Evolutionary conservation across 331 rosid genomes (phyloP), one percentile per base, ranked within the genome.

Genomic region (Rosa hybrid): DNA sequence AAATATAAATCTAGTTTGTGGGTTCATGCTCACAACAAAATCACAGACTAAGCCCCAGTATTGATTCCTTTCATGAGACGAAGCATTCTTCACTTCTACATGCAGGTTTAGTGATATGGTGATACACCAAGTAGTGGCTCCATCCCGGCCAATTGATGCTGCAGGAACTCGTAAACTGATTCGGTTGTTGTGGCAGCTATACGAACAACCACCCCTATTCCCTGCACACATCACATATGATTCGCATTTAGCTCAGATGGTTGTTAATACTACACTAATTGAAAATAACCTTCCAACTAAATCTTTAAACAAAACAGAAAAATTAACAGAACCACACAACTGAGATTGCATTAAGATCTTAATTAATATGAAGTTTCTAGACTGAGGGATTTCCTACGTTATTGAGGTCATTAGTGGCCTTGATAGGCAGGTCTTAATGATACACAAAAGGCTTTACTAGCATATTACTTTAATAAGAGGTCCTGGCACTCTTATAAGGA

Each of bases 161-260:
- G 90, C 68, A 95, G 90, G 85, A 95, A 95, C 73, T 74, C 71
- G 63, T 91, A 90, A 77, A 92, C 97, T 1, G 98, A 90, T 80
- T 92, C 98, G 23, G 98, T 95, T 76, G 94, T 91, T 81, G 78
- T 80, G 34, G 98, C 92, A 60, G 97, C 98, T 82, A 95, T 83
- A 80, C 98, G 91, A 84, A 92, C 96, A 71, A 92, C 78, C 1
- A 90, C 89, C 64, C 97, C 97, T 34, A 75, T 78, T 80, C 78
- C 94, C 98, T 94, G 89, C 84, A 77, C 68, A 42, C 9, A 84
- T 81, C 7, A 17, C 18, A 63, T 63, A 30, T 39, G 50, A 65
- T 23, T 51, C 30, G 30, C 65, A 46, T 73, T 77, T 27, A 78
- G 78, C 62, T 64, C 34, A 77, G 68, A 68, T 76, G 74, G 69